phyloP scores from a whole-genome alignment of 345 rosid species.

The Linum trigynum region DNA sequence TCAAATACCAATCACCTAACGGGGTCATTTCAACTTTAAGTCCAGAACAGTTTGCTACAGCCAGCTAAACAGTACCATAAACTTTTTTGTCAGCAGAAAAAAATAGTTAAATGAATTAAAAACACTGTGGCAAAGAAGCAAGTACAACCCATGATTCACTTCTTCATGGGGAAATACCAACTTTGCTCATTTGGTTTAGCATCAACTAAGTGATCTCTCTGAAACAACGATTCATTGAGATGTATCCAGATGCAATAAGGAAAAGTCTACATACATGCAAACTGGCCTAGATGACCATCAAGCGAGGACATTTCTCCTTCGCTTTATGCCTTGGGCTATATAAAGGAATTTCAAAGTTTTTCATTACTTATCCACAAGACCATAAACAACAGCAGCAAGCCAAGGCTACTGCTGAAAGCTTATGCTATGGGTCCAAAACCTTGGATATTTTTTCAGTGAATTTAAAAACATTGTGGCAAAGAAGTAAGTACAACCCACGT shows the following conservation, averaged over 20 bases:
- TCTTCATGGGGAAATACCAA: slow-evolving; percentile 43
- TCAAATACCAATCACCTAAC: not conserved
- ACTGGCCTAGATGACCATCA: not conserved
- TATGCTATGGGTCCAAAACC: too few relatives aligned
- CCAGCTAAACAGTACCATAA: not conserved
- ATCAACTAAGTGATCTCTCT: slow-evolving; percentile 69
- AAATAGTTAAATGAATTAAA: too few relatives aligned
- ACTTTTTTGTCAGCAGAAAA: not conserved
- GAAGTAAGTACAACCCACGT: slow-evolving; percentile 31
- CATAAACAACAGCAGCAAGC: too few relatives aligned
- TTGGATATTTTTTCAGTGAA: not conserved
- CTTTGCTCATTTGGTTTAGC: slow-evolving; percentile 57
- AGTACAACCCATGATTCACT: slow-evolving; percentile 44
- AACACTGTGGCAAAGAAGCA: slow-evolving; percentile 45
- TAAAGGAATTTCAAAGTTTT: not conserved
- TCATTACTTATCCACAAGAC: too few relatives aligned
- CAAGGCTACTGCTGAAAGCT: too few relatives aligned
- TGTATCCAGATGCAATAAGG: slow-evolving; percentile 66
- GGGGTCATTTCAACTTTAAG: not conserved
- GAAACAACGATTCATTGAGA: slow-evolving; percentile 58
- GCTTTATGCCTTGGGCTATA: not conserved
- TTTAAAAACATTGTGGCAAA: slow-evolving; percentile 40
- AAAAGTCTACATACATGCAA: not conserved
- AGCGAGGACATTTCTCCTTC: not conserved
- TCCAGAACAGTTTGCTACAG: not conserved